Conservation (phyloP, 2,329 filamentous ascomycete species). For the Alternaria infectoria region DNA sequence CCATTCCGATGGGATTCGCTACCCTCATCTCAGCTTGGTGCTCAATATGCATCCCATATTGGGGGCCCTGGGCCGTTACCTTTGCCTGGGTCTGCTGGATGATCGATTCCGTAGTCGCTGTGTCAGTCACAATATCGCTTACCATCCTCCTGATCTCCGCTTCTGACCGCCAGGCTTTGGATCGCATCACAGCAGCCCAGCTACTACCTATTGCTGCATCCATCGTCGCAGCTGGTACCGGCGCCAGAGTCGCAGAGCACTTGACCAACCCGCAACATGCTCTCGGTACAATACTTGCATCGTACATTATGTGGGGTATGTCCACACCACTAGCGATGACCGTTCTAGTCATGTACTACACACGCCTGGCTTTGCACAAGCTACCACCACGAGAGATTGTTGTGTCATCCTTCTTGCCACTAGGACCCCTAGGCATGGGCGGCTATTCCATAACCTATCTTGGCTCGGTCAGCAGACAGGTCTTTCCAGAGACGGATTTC, state of each 20-base stretch:
- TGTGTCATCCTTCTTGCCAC: constrained; percentile 70
- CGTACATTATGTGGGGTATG: constrained; percentile 73
- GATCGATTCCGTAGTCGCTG: constrained; percentile 54
- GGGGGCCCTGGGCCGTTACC: constrained; percentile 62
- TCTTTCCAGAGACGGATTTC: constrained; percentile 51
- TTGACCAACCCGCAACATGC: constrained; percentile 63
- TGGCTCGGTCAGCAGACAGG: constrained; percentile 50
- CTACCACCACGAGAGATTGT: constrained; percentile 71
- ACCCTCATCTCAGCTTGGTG: constrained; percentile 72
- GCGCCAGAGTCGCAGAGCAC: constrained; percentile 67
- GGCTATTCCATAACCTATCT: constrained; percentile 65
- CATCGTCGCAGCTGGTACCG: constrained; percentile 69
- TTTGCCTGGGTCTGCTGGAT: constrained; percentile 60
- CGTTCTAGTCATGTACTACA: constrained; percentile 72
- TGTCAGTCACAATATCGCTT: constrained; percentile 53
- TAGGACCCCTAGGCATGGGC: constrained; percentile 71
- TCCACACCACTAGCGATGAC: constrained; percentile 66
- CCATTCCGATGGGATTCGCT: constrained; percentile 71
- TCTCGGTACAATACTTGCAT: constrained; percentile 67
- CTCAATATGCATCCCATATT: constrained; percentile 64
- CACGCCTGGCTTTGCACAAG: constrained; percentile 70
- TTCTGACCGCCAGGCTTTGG: constrained; percentile 35
- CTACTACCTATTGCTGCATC: constrained; percentile 71
- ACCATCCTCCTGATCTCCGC: constrained; percentile 62
- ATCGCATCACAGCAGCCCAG: constrained; percentile 67